Percentiles rank a stretch among this genome's conserved stretches.
phyloP scores from a whole-genome alignment of 306 rosid species.

The Vigna radiata region DNA sequence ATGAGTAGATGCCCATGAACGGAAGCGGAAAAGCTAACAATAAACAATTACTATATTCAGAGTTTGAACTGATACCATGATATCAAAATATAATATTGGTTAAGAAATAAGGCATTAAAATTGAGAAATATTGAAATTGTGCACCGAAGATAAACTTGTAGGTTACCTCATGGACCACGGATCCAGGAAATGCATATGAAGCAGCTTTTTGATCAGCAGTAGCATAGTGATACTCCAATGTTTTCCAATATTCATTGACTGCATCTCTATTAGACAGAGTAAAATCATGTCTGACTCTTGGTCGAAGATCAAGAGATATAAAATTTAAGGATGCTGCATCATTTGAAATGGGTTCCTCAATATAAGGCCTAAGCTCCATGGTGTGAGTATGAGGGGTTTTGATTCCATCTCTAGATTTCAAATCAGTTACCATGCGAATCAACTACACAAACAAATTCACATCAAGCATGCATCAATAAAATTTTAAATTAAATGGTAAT shows the following conservation, averaged over 20 bases:
- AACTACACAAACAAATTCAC: slow-evolving; percentile 62
- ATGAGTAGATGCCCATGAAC: slow-evolving; percentile 85
- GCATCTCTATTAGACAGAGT: slow-evolving; percentile 73
- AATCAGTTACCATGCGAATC: slow-evolving; percentile 66
- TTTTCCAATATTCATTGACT: slow-evolving; percentile 91
- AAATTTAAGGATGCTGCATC: slow-evolving; percentile 63
- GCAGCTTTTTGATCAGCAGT: slow-evolving; percentile 84
- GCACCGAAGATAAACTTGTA: slow-evolving; percentile 7
- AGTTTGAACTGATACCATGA: slow-evolving; percentile 7
- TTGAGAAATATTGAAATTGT: slow-evolving; percentile 28
- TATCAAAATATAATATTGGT: slow-evolving; percentile 28
- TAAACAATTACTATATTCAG: slow-evolving; percentile 14
- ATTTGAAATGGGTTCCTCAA: slow-evolving; percentile 88
- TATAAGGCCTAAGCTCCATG: slow-evolving; percentile 89
- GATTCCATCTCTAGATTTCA: slow-evolving; percentile 56
- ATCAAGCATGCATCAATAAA: slow-evolving; percentile 42
- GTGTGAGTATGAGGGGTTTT: slow-evolving; percentile 56
- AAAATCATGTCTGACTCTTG: slow-evolving; percentile 97
- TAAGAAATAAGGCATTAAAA: slow-evolving; percentile 25
- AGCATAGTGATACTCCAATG: slow-evolving; percentile 85
- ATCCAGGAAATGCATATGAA: slow-evolving; percentile 91
- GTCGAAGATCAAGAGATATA: slow-evolving; percentile 79
- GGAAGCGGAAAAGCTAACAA: slow-evolving; percentile 68
- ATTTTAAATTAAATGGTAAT: slow-evolving; percentile 17
- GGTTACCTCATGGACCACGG: slow-evolving; percentile 85